A percentile compares a stretch with the other conserved stretches of the same genome.
These are phyloP conservation scores for Trichophyton verrucosum DNA, from an alignment of 2,329 filamentous ascomycete species.

Conservation along the genomic window DNA sequence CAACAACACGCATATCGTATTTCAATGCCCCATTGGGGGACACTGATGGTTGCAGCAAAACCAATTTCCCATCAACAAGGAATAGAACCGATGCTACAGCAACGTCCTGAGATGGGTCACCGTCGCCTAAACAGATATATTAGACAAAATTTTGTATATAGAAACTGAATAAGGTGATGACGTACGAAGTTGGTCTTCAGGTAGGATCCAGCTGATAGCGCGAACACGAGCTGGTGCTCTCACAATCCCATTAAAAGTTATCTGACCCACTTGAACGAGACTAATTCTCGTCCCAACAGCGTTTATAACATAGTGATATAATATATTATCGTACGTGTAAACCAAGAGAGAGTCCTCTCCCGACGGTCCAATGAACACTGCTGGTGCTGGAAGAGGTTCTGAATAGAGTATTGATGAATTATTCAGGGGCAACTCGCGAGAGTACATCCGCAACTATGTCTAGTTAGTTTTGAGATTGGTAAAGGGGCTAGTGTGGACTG, in stretches of 20 bases:
- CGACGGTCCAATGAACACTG: constrained; percentile 79
- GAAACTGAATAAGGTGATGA: constrained; percentile 13
- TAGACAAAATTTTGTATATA: neutral
- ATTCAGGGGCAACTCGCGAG: constrained; percentile 69
- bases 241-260: constrained; percentile 93
- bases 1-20: constrained; percentile 96
- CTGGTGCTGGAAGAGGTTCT: constrained; percentile 67
- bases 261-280: constrained; percentile 89
- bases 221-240: constrained; percentile 83
- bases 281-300: constrained; percentile 58
- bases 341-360: constrained; percentile 91
- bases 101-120: constrained; percentile 91
- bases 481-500: neutral
- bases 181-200: constrained; percentile 69
- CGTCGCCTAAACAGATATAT: constrained; percentile 45
- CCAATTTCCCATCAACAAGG: constrained; percentile 92
- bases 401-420: constrained; percentile 59
- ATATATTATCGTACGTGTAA: constrained; percentile 90
- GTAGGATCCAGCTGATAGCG: constrained; percentile 88
- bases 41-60: constrained; percentile 74
- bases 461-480: constrained; percentile 11
- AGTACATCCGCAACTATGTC: constrained; percentile 67
- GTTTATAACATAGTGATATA: constrained; percentile 86
- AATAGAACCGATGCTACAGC: constrained; percentile 87
- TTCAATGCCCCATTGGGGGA: constrained; percentile 76